Percentiles rank a stretch among this genome's conserved stretches.
These are phyloP conservation scores for Hypoxylon sp. DNA, from an alignment of 2,329 filamentous ascomycete species.

Conservation along the genomic window DNA sequence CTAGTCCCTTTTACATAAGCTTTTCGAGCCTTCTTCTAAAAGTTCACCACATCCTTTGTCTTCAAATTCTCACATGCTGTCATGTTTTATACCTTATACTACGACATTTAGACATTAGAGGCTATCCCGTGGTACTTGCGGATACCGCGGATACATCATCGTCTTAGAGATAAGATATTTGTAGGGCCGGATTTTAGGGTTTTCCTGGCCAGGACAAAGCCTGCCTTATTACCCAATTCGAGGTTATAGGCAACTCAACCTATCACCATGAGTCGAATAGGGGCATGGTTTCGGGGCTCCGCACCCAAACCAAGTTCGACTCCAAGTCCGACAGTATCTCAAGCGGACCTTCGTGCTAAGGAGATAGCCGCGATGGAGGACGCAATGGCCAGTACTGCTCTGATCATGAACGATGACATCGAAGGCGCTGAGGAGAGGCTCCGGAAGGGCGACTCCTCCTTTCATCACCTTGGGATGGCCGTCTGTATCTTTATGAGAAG, in stretches of 20 bases:
- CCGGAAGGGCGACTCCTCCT: conserved; percentile 82
- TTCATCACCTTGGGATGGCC: conserved; percentile 86
- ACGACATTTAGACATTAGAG: conserved; percentile 16
- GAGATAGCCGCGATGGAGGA: conserved; percentile 70
- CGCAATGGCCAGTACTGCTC: conserved; percentile 74
- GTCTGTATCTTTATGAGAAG: conserved; percentile 89
- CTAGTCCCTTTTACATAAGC: conserved; percentile 31
- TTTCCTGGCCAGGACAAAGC: conserved; percentile 12
- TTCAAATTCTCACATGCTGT: conserved; percentile 5
- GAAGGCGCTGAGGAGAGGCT: conserved; percentile 83
- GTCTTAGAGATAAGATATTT: not conserved
- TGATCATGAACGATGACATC: conserved; percentile 92
- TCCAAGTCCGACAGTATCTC: conserved; percentile 54
- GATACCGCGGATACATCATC: conserved; percentile 14
- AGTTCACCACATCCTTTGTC: conserved; percentile 18
- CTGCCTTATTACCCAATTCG: conserved; percentile 9
- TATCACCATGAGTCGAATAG: conserved; percentile 63
- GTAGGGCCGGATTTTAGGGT: not conserved
- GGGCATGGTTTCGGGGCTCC: conserved; percentile 66
- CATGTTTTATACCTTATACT: conserved; percentile 4
- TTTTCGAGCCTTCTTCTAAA: conserved; percentile 17
- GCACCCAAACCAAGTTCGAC: conserved; percentile 55
- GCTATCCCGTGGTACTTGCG: conserved; percentile 3
- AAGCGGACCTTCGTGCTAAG: conserved; percentile 56
- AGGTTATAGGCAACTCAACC: not conserved